Evolutionary conservation across 768 basidiomycete genomes (phyloP), one percentile per base, ranked within the genome.

Genomic region (Neoboletus magnificus): DNA sequence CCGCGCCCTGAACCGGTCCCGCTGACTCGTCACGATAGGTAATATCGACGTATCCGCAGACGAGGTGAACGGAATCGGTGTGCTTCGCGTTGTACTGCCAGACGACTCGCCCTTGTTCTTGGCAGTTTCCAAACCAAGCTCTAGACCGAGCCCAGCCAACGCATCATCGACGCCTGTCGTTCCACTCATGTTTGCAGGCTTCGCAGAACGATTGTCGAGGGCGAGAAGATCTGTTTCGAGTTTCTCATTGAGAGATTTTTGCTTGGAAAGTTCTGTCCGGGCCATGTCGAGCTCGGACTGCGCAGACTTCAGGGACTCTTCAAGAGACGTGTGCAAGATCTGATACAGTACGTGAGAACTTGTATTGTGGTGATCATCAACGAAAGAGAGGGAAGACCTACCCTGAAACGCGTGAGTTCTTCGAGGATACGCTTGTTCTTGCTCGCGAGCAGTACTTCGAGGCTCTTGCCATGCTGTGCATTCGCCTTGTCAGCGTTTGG

Each of bases 11-110:
- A 98, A 99, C n/a, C 96, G 82, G 68, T 99, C 97, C 54, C 97
- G 81, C 68, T 99, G 97, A 65, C 91, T 90, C 1, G 97, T 98
- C 39, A 98, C 97, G 61, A 99, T 98, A 2, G 96, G 97, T n/a
- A 99, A 74, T 63, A 98, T 98, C 10, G 93, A 95, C 0, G 89
- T 91, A 66, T 98, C 96, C 6, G 89, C 91, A 3, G 90, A 81
- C 33, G 84, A 73, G 6, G 83, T 76, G 65, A 90, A 89, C 1
- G 85, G 83, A 61, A 91, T 83, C 1, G 91, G 85, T 4, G 85
- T 84, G 53, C 76, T 74, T 54, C 83, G 76, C 16, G 77, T 70
- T 22, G 55, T 45, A 32, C 60, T 58, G n/a, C 55, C 23, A 10
- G 61, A 62, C 11, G 62, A 55, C 29, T 66, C 66, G 5, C 58